These are phyloP conservation scores for Podila minutissima DNA, from an alignment of 192 early-diverging fungal species.

Conservation along the genomic window DNA sequence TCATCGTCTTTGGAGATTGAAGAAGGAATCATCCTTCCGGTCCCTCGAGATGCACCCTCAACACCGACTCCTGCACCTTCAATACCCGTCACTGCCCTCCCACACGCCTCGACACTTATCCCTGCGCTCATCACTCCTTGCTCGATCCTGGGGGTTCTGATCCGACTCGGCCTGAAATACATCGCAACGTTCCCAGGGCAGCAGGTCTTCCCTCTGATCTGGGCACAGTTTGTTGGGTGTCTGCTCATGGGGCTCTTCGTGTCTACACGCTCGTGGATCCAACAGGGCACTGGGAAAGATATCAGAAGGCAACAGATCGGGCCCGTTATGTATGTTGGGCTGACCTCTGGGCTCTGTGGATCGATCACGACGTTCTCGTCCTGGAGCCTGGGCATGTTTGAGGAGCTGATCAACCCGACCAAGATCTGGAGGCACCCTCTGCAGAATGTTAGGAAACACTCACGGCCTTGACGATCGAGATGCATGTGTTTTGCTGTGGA, in stretches of 20 bases:
- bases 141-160: conserved; percentile 72
- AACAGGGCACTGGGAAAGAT: conserved; percentile 4
- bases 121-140: conserved; percentile 56
- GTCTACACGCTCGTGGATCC: conserved; percentile 21
- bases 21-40: too few species aligned
- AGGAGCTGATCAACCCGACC: conserved; percentile 51
- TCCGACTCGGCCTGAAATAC: conserved; percentile 63
- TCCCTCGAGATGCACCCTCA: too few species aligned
- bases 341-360: conserved; percentile 80
- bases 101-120: conserved; percentile 3
- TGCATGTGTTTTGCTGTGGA: background rate
- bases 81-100: background rate
- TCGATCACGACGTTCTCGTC: conserved; percentile 88
- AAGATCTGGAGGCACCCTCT: conserved; percentile 21
- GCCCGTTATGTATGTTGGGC: conserved; percentile 58
- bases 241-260: conserved; percentile 64
- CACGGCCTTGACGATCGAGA: background rate
- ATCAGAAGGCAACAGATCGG: conserved; percentile 51
- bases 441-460: conserved; percentile 49
- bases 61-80: too few species aligned
- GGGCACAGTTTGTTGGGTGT: conserved; percentile 79
- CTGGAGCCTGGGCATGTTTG: conserved; percentile 71
- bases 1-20: too few species aligned
- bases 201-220: conserved; percentile 69
- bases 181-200: conserved; percentile 66